phyloP scores from a whole-genome alignment of 1,139 yeast species.

The Geotrichum bryndzae region DNA sequence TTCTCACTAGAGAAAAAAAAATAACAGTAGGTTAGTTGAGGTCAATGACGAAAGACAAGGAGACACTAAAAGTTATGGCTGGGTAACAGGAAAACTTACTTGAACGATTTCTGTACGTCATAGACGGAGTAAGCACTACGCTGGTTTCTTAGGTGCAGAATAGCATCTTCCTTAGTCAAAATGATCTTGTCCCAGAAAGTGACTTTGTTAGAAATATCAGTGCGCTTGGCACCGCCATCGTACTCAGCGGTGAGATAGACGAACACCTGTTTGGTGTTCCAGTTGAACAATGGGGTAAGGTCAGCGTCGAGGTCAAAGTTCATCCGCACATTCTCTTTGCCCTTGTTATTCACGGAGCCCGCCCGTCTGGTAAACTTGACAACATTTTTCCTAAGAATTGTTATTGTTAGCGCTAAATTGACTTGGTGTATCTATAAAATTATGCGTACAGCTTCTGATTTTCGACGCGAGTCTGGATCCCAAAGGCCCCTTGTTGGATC shows the following conservation, averaged over 20 bases:
- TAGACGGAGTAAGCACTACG: slow-evolving; percentile 80
- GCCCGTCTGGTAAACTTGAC: slow-evolving; percentile 61
- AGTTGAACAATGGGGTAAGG: slow-evolving; percentile 72
- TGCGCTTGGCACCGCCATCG: slow-evolving; percentile 43
- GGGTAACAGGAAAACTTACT: slow-evolving; percentile 22
- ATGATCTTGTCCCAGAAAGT: slow-evolving; percentile 91
- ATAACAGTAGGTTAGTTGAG: not conserved
- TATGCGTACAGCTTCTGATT: slow-evolving; percentile 16
- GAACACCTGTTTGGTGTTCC: slow-evolving; percentile 96
- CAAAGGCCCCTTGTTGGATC: slow-evolving; percentile 27
- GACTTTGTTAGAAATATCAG: slow-evolving; percentile 48
- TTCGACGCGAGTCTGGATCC: slow-evolving; percentile 23
- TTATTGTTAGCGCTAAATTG: slow-evolving; percentile 3
- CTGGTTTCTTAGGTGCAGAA: slow-evolving; percentile 45
- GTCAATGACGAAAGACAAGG: not conserved
- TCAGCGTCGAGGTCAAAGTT: slow-evolving; percentile 67
- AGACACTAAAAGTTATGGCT: not conserved
- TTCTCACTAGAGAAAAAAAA: slow-evolving; percentile 37
- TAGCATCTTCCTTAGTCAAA: slow-evolving; percentile 51
- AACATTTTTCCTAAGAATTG: slow-evolving; percentile 12
- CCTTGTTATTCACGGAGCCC: slow-evolving; percentile 62
- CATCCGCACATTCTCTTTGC: slow-evolving; percentile 74
- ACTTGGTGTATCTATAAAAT: not conserved
- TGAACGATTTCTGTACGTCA: slow-evolving; percentile 69
- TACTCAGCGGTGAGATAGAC: slow-evolving; percentile 87